Base-by-base conservation (phyloP, 2,329 filamentous ascomycete genomes). In the Aspergillus pseudoterreus region DNA sequence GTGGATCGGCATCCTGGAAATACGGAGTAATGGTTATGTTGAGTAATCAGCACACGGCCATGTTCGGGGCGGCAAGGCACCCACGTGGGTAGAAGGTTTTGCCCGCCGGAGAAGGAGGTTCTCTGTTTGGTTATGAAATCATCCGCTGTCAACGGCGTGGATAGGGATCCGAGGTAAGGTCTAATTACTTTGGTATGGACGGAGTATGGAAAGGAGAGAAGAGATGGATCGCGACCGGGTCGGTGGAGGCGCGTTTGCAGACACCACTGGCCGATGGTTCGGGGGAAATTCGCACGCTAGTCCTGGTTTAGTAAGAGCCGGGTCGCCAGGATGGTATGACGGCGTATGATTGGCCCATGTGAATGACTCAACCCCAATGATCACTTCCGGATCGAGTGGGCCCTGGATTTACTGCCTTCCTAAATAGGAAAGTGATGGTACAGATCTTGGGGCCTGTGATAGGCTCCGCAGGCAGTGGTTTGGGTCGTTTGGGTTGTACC, bases 1-100 rank as follows among this genome's bases (percentile, higher is more conserved):
- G 38, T 24, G 47, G 56, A 58, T 59, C 58, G 49, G 53, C 58
- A 50, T 51, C 45, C 39, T 50, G 35, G 41, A 58, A 61, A 54
- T 54, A 56, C 57, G 19, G 19, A 19, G 19, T 19, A 19, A 19
- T 19, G 19, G 24, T 32, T 44, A 41, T 33, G 11, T 24, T 10
- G 30, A 44, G 19, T 19, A 19, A 35, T 45, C 21, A n/a, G 24
- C 30, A 45, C 48, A 39, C 43, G 32, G 41, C 19, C 4, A 22
- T 42, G 19, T 46, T 47, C 21, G 49, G 39, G 49, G 47, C 30
- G 45, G 43, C 43, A 50, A 33, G 41, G 45, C 47, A 51, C 49
- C 57, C 57, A 60, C 56, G 57, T 60, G 56, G 57, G 17, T 17
- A 17, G 27, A 30, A 30, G 27, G 27, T 30, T 30, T 30, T 30